These are phyloP conservation scores for Rosellinia necatrix DNA, from an alignment of 2,329 filamentous ascomycete species.

Conservation along the genomic window DNA sequence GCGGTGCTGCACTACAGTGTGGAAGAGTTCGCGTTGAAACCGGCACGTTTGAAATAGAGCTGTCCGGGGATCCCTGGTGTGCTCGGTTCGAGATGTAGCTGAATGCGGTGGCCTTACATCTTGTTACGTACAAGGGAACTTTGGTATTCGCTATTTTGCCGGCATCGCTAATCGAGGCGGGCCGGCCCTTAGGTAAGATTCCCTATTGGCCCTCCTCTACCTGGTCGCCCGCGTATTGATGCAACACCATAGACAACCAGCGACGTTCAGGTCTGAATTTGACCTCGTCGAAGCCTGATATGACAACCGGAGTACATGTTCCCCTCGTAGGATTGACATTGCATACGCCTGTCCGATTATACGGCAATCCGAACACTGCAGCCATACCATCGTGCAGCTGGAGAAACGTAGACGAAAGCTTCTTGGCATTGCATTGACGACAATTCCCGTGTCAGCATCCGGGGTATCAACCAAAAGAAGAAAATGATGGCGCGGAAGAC, in stretches of 20 bases:
- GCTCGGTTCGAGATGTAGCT: slow-evolving; percentile 9
- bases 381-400: slow-evolving; percentile 1
- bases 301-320: slow-evolving; percentile 19
- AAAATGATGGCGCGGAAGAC: not conserved
- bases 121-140: slow-evolving; percentile 37
- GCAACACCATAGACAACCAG: slow-evolving; percentile 24
- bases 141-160: slow-evolving; percentile 32
- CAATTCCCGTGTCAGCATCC: not conserved
- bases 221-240: slow-evolving; percentile 6
- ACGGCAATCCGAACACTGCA: slow-evolving; percentile 1
- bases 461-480: not conserved
- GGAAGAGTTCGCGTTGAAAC: not conserved
- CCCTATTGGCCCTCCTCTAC: slow-evolving; percentile 14
- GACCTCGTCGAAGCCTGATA: slow-evolving; percentile 28
- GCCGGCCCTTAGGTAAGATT: slow-evolving; percentile 25
- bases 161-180: slow-evolving; percentile 30
- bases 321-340: slow-evolving; percentile 11
- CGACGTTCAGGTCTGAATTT: slow-evolving; percentile 33
- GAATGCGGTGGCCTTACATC: slow-evolving; percentile 21
- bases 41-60: not conserved
- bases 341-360: not conserved
- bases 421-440: not conserved
- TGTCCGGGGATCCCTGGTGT: slow-evolving; percentile 11
- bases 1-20: not conserved
- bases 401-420: not conserved